Percentiles rank a stretch among this genome's conserved stretches.
Evolutionary conservation across 2,329 filamentous ascomycete species (phyloP).

Genomic region (Fusarium mexicanum): DNA sequence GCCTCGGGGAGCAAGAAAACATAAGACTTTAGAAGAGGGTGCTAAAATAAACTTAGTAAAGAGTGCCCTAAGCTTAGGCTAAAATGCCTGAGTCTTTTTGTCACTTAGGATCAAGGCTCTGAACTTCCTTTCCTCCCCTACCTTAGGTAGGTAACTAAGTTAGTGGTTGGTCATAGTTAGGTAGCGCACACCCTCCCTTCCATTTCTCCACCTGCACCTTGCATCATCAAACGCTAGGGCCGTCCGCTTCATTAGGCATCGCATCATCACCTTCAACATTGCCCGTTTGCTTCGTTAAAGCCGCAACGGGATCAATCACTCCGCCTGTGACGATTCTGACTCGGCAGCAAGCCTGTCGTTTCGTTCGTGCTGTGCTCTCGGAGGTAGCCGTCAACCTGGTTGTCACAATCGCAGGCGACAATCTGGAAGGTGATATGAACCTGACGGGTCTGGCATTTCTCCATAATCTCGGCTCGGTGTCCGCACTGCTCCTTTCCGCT

Average conservation of each 20-base stretch:
- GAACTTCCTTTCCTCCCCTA: too few species aligned
- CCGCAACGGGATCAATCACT: not conserved
- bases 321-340: not conserved
- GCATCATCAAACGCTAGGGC: slow-evolving; percentile 26
- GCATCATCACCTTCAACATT: not conserved
- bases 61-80: too few species aligned
- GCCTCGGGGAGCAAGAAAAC: too few species aligned
- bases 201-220: slow-evolving; percentile 30
- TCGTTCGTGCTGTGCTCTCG: not conserved
- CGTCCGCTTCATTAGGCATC: slow-evolving; percentile 7
- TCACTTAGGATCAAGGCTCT: too few species aligned
- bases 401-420: not conserved
- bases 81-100: too few species aligned
- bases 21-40: too few species aligned
- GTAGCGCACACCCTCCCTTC: slow-evolving; percentile 34
- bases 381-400: slow-evolving; percentile 1
- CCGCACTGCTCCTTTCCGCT: not conserved
- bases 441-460: not conserved
- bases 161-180: slow-evolving; percentile 1
- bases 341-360: not conserved
- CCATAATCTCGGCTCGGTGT: slow-evolving; percentile 1
- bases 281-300: not conserved
- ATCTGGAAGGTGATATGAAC: not conserved
- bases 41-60: too few species aligned
- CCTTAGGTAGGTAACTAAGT: too few species aligned